Percentiles rank a stretch among this genome's conserved stretches.
These are phyloP conservation scores for Diplosphaera chodatii DNA, from an alignment of 139 green algal genomes.

Conservation along the genomic window DNA sequence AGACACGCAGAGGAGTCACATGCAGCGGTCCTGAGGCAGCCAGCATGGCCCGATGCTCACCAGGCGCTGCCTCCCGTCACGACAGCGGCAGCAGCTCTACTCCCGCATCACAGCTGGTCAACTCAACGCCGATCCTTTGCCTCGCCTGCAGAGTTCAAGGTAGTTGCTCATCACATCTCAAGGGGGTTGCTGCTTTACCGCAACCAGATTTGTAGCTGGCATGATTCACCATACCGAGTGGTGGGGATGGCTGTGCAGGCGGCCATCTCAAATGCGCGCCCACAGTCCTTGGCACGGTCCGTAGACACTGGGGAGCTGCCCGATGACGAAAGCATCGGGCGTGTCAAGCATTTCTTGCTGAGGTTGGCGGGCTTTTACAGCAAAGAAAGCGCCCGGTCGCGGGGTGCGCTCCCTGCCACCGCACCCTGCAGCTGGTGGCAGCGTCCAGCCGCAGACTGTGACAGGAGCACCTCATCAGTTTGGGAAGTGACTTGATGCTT, in stretches of 20 bases:
- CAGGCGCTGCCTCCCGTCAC: neutral
- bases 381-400: constrained; percentile 28
- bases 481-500: no score
- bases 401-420: no score
- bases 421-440: no score
- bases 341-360: constrained; percentile 18
- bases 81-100: no score
- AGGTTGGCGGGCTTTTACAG: constrained; percentile 39
- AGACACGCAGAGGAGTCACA: neutral
- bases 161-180: no score
- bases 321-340: constrained; percentile 4
- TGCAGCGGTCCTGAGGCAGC: no score
- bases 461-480: no score
- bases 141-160: no score
- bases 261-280: neutral
- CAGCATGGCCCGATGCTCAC: neutral
- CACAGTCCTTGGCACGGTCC: constrained; percentile 13
- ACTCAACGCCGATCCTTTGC: neutral
- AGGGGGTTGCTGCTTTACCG: no score
- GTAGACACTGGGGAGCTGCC: constrained; percentile 3
- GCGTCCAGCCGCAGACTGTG: no score
- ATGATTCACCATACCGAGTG: no score
- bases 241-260: neutral
- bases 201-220: neutral
- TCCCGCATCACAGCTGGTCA: neutral